These are phyloP conservation scores for Pleurotus tuoliensis DNA, from an alignment of 768 basidiomycete species.

Conservation along the genomic window DNA sequence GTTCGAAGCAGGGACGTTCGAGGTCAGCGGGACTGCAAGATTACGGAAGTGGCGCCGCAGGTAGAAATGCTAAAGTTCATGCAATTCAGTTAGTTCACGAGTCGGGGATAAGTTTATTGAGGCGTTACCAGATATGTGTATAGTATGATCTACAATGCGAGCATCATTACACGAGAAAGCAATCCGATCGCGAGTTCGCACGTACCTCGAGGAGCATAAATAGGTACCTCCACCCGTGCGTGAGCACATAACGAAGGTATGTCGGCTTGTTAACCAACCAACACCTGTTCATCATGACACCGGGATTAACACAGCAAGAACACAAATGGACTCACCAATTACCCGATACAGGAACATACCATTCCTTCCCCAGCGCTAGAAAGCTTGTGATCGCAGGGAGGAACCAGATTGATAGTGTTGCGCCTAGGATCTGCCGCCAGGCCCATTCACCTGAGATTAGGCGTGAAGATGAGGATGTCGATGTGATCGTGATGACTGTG, in stretches of 20 bases:
- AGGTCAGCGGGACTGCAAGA: not conserved
- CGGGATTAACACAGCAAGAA: not conserved
- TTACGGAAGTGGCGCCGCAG: not conserved
- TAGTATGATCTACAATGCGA: not conserved
- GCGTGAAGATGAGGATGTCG: not conserved
- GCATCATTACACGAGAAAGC: slow-evolving; percentile 1
- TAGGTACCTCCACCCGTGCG: slow-evolving; percentile 10
- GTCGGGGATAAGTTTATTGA: not conserved
- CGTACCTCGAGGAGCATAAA: slow-evolving; percentile 19
- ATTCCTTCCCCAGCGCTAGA: slow-evolving; percentile 9
- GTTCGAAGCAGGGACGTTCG: not conserved
- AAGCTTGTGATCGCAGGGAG: slow-evolving; percentile 4
- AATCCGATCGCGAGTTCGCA: slow-evolving; percentile 8
- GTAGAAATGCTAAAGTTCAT: not conserved
- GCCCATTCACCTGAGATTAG: slow-evolving; percentile 6
- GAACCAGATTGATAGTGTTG: not conserved
- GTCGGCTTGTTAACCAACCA: slow-evolving; percentile 8
- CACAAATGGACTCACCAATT: slow-evolving; percentile 6
- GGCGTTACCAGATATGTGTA: not conserved
- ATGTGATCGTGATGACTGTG: not conserved
- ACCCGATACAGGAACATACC: slow-evolving; percentile 10
- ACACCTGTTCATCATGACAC: slow-evolving; percentile 3
- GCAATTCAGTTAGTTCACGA: not conserved
- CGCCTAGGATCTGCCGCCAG: not conserved
- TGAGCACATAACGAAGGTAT: slow-evolving; percentile 12